Base-by-base conservation (phyloP, 495 filamentous ascomycete genomes). In the Cercophora newfieldiana region DNA sequence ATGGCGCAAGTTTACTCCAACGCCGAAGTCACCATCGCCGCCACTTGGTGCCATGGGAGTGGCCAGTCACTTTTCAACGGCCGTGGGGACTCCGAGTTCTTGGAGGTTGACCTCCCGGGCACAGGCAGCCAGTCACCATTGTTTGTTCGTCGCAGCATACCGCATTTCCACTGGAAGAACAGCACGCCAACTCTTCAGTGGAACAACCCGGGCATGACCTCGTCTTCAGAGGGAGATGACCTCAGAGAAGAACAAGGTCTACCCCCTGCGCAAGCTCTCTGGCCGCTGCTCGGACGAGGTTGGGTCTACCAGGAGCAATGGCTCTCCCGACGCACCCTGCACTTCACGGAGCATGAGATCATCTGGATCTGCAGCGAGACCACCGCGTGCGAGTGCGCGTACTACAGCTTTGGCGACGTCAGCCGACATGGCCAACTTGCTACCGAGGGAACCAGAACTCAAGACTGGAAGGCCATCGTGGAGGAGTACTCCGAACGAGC, bases 1-100 rank as follows among this genome's bases (percentile, higher is more conserved):
- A 73, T 73, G 71, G 29, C 48, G 0, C 47, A 56, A 3, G 59
- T 71, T 8, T 73, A 73, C 50, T 31, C 49, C 18, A 56, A 60
- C 8, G 53, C 66, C n/a, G 33, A 22, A 19, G 22, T 66, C 37
- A 71, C 61, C 31, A 54, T 73, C 16, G 44, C 59, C 26, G 59
- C 47, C 3, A 62, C 59, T 8, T 62, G 59, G 59, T 49, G 44
- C 28, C 22, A 18, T 29, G 59, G 48, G 7, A 22, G 21, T 8
- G 44, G 59, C 0, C 26, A 51, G 7, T 30, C 44, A 5, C 59
- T 62, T 16, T 62, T 62, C 25, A 50, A 26, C 25, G 10, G 24
- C 0, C 59, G 59, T 24, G 6, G 50, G 7, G 47, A 21, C 26
- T 6, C 24, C 16, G 7, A 22, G 2, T 12, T 62, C 51, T 19